Percentiles rank a stretch among this genome's conserved stretches.
phyloP scores from a whole-genome alignment of 2,329 filamentous ascomycete genomes.

The Colletotrichum trifolii region DNA sequence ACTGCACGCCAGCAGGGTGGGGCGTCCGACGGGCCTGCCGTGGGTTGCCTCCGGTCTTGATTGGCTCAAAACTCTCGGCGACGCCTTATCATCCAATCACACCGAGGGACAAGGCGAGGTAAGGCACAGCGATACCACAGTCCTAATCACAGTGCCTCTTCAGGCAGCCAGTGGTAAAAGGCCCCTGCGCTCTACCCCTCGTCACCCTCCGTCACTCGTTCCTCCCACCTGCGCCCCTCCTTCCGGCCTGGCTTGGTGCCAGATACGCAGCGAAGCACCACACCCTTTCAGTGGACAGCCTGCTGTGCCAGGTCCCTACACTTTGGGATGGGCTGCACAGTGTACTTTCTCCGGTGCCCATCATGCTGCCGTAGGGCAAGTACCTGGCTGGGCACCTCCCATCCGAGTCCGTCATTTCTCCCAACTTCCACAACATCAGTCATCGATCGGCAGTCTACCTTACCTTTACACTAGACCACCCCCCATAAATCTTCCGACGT shows the following conservation, averaged over 20 bases:
- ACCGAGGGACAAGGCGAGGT: not conserved
- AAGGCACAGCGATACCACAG: not conserved
- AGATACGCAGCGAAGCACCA: too few species aligned
- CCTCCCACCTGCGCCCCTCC: constrained; percentile 4
- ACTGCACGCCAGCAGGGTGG: too few species aligned
- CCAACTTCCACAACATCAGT: constrained; percentile 33
- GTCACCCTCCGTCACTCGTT: constrained; percentile 10
- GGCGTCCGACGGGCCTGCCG: too few species aligned
- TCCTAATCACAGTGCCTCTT: too few species aligned
- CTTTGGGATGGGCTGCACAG: not conserved
- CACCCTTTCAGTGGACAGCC: not conserved
- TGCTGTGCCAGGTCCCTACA: not conserved
- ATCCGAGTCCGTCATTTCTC: constrained; percentile 35
- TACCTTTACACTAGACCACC: constrained; percentile 15
- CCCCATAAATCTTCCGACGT: constrained; percentile 36
- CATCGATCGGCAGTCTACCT: constrained; percentile 23
- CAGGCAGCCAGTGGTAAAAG: not conserved
- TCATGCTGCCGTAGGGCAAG: not conserved
- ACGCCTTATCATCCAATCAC: not conserved
- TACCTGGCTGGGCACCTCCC: constrained; percentile 1
- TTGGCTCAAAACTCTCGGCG: too few species aligned
- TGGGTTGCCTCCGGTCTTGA: not conserved
- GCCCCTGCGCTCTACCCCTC: not conserved
- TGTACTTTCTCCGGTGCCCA: not conserved
- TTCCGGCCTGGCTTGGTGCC: not conserved